Conservation (phyloP, 805 yeast species). For the Ogataea henricii region DNA sequence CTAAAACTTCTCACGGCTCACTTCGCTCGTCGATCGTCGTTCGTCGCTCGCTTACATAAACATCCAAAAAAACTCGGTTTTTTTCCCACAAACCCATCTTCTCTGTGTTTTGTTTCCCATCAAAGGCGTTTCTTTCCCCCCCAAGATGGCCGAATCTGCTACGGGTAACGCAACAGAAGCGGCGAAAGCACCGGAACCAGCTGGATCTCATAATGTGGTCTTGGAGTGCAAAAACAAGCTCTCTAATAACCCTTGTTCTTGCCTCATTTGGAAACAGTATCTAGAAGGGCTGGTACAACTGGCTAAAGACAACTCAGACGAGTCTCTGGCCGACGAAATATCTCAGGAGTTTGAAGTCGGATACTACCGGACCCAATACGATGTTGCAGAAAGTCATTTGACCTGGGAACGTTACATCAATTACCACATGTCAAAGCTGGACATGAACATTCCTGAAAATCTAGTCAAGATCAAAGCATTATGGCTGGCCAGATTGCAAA, state of each 20-base stretch:
- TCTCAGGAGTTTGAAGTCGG: slow-evolving; percentile 8
- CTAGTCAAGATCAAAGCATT: slow-evolving; percentile 23
- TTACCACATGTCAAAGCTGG: neutral
- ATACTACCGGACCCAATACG: slow-evolving; percentile 12
- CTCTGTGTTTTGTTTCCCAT: too few relatives aligned
- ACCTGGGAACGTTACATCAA: slow-evolving; percentile 20
- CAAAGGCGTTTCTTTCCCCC: too few relatives aligned
- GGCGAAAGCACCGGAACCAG: neutral
- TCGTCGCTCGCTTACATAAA: too few relatives aligned
- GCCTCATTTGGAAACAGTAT: slow-evolving; percentile 13
- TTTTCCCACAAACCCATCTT: too few relatives aligned
- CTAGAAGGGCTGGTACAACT: slow-evolving; percentile 5
- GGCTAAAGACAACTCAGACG: neutral
- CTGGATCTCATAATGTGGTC: neutral
- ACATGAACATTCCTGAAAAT: neutral
- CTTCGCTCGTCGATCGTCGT: too few relatives aligned
- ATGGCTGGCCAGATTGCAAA: slow-evolving; percentile 35
- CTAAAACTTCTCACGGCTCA: too few relatives aligned
- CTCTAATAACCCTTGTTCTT: slow-evolving; percentile 10
- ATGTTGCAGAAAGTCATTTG: slow-evolving; percentile 12
- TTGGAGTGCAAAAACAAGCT: slow-evolving; percentile 4
- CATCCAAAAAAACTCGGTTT: too few relatives aligned
- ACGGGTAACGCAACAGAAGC: too few relatives aligned
- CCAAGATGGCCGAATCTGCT: too few relatives aligned
- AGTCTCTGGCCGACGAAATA: neutral